Percentiles rank a stretch among this genome's conserved stretches.
phyloP scores from a whole-genome alignment of 1,284 basidiomycete species.

The Papiliotrema flavescens region DNA sequence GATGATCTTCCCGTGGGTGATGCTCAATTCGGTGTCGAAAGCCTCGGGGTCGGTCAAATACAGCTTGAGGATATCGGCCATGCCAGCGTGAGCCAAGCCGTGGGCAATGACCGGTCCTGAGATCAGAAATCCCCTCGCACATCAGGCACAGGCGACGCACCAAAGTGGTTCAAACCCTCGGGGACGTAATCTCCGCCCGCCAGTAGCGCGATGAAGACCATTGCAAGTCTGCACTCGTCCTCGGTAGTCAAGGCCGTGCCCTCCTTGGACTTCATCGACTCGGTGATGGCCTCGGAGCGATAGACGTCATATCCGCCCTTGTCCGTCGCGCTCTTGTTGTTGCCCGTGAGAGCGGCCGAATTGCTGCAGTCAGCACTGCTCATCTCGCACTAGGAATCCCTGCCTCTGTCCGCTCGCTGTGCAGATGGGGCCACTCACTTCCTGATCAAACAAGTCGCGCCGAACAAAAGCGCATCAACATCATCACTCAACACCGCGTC shows the following conservation, averaged over 20 bases:
- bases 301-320: conserved; percentile 71
- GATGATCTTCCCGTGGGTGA: conserved; percentile 60
- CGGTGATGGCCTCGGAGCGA: conserved; percentile 54
- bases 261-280: conserved; percentile 20
- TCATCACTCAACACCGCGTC: conserved; percentile 92
- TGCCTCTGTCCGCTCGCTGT: neutral
- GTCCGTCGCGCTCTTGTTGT: conserved; percentile 55
- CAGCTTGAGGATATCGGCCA: conserved; percentile 57
- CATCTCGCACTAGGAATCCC: too few species aligned
- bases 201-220: conserved; percentile 81
- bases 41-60: conserved; percentile 49
- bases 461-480: conserved; percentile 88
- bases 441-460: conserved; percentile 73
- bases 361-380: conserved; percentile 53
- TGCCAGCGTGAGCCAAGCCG: conserved; percentile 51
- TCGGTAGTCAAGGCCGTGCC: conserved; percentile 28
- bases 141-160: conserved; percentile 18
- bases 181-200: conserved; percentile 87
- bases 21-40: conserved; percentile 47
- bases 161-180: conserved; percentile 44
- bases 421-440: conserved; percentile 53
- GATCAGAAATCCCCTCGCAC: conserved; percentile 2
- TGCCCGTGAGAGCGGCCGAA: conserved; percentile 65
- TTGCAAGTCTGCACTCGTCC: conserved; percentile 61
- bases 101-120: conserved; percentile 47